These are phyloP conservation scores for Scleromitrula shiraiana DNA, from an alignment of 2,329 filamentous ascomycete species.

Conservation along the genomic window DNA sequence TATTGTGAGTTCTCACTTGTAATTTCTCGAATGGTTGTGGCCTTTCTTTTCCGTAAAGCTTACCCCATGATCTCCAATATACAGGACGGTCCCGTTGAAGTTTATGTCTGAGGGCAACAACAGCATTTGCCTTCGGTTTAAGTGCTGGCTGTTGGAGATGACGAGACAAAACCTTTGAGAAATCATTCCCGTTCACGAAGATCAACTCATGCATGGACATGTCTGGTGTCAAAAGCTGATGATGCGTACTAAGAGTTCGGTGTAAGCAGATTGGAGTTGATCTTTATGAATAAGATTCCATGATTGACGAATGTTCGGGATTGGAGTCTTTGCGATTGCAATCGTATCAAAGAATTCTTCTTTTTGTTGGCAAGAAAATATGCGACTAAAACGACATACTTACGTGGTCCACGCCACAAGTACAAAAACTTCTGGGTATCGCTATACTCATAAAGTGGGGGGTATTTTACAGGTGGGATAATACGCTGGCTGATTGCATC, in stretches of 20 bases:
- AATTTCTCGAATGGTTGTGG: background rate
- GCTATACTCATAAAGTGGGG: background rate
- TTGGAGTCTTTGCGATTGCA: background rate
- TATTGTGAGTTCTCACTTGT: background rate
- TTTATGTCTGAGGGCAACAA: background rate
- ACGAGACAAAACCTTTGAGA: background rate
- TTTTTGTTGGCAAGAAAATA: background rate
- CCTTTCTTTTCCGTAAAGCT: background rate
- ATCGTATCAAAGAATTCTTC: slow-evolving; percentile 3
- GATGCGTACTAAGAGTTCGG: background rate
- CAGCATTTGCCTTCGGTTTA: background rate
- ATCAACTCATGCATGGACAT: background rate
- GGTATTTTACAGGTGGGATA: background rate
- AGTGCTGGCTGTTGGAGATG: background rate
- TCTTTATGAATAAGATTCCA: background rate
- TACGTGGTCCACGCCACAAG: background rate
- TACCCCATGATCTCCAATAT: background rate
- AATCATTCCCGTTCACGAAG: background rate
- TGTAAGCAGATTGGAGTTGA: background rate
- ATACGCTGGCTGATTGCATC: background rate
- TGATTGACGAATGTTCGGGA: background rate
- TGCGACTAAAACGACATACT: background rate
- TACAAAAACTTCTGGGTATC: background rate
- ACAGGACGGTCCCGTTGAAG: background rate
- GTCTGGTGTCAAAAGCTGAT: background rate